phyloP scores from a whole-genome alignment of 2,329 filamentous ascomycete species.

The Paraconiothyrium sp. region DNA sequence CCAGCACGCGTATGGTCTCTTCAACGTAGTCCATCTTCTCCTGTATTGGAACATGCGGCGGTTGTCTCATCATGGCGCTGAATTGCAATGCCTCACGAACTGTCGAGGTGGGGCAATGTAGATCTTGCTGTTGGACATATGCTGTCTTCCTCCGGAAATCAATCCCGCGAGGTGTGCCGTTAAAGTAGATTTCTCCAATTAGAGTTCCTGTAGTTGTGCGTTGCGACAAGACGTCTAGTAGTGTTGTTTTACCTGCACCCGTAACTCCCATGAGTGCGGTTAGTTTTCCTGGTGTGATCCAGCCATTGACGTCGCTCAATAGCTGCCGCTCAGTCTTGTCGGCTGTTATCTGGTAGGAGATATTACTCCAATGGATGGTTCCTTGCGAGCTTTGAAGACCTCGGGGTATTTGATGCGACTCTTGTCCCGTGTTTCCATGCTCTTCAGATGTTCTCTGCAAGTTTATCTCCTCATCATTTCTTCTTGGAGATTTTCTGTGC shows the following conservation, averaged over 20 bases:
- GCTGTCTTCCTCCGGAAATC: conserved; percentile 61
- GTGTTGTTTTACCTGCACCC: conserved; percentile 29
- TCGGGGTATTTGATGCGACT: too few species aligned
- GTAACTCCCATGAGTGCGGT: background rate
- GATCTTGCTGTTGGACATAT: conserved; percentile 70
- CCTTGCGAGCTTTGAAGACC: too few species aligned
- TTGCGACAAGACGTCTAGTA: conserved; percentile 34
- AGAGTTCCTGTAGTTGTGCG: background rate
- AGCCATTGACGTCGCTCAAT: too few species aligned
- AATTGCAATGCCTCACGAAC: conserved; percentile 58
- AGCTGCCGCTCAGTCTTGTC: too few species aligned
- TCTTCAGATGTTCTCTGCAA: too few species aligned
- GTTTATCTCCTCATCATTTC: too few species aligned
- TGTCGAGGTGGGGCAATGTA: conserved; percentile 67
- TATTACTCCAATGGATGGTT: too few species aligned
- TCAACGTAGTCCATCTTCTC: conserved; percentile 22
- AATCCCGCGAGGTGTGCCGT: background rate
- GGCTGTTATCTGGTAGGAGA: too few species aligned
- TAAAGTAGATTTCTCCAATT: background rate
- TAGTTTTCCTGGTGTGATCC: background rate
- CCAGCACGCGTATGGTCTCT: conserved; percentile 15
- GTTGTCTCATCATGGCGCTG: conserved; percentile 19
- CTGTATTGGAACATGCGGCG: background rate
- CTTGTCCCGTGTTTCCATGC: too few species aligned
- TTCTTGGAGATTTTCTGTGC: too few species aligned